These are phyloP conservation scores for Colletotrichum cordylinicola DNA, from an alignment of 2,329 filamentous ascomycete genomes.

Conservation along the genomic window DNA sequence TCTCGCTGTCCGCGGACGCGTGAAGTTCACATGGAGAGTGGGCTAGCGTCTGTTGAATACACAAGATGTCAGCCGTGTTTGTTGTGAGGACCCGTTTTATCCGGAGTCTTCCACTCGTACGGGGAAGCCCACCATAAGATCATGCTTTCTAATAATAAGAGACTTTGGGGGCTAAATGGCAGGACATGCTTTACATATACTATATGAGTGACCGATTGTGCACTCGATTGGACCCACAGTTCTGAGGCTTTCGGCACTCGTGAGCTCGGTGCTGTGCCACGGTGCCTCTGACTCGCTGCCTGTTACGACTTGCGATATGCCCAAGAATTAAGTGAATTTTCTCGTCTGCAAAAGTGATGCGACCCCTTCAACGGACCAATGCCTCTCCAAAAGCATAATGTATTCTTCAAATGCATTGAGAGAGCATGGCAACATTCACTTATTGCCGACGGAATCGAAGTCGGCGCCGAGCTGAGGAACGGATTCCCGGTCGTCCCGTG, in stretches of 20 bases:
- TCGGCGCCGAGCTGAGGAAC: not conserved
- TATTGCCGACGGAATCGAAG: not conserved
- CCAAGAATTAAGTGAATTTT: not conserved
- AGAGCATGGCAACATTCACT: accelerated
- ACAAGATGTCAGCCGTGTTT: not conserved
- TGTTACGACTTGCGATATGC: not conserved
- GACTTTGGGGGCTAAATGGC: not conserved
- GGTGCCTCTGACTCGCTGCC: not conserved
- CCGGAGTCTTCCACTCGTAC: not conserved
- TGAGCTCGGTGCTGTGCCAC: not conserved
- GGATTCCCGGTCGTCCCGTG: not conserved
- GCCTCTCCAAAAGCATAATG: no score
- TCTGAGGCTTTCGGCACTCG: not conserved
- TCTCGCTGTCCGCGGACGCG: not conserved
- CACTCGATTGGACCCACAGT: not conserved
- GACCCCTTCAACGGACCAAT: no score
- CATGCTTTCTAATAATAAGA: not conserved
- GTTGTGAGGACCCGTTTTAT: accelerated
- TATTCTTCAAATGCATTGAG: not conserved
- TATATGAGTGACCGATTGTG: not conserved
- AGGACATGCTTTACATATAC: not conserved
- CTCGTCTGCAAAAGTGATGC: no score
- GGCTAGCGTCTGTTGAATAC: not conserved
- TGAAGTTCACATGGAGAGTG: not conserved
- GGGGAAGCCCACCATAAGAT: accelerated